Percentiles rank a stretch among this genome's conserved stretches.
Evolutionary conservation across 495 filamentous ascomycete species (phyloP).

Genomic region (Aspergillus ostianus): DNA sequence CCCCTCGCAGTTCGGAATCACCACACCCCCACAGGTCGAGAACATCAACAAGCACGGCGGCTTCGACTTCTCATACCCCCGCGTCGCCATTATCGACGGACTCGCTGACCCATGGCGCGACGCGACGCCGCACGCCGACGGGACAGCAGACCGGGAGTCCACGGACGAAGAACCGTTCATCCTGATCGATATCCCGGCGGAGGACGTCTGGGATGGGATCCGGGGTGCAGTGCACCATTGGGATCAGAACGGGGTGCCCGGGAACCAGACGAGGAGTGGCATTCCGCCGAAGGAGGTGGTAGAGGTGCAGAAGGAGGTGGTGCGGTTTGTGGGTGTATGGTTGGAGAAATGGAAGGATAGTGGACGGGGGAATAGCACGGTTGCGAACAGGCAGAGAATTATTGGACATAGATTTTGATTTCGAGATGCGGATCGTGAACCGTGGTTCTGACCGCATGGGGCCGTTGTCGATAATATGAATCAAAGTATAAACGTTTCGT

Average conservation of each 20-base stretch:
- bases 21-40: slow-evolving; percentile 49
- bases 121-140: slow-evolving; percentile 59
- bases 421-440: no score
- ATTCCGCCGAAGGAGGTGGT: slow-evolving; percentile 47
- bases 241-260: slow-evolving; percentile 68
- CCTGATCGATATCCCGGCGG: slow-evolving; percentile 45
- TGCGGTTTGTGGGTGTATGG: slow-evolving; percentile 63
- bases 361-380: neutral
- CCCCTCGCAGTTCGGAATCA: slow-evolving; percentile 61
- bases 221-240: slow-evolving; percentile 64
- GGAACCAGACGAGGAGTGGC: slow-evolving; percentile 52
- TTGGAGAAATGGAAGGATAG: slow-evolving; percentile 51
- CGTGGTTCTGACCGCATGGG: no score
- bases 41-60: slow-evolving; percentile 68
- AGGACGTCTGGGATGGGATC: slow-evolving; percentile 24
- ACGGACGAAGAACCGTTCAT: slow-evolving; percentile 61
- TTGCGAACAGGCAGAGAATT: no score
- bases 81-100: slow-evolving; percentile 67
- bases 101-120: slow-evolving; percentile 69
- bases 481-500: no score
- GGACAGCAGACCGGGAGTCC: slow-evolving; percentile 42
- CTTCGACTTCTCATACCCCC: slow-evolving; percentile 60
- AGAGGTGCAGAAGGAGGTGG: slow-evolving; percentile 53
- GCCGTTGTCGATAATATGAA: no score
- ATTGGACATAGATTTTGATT: neutral